Percentiles rank a stretch among this genome's conserved stretches.
phyloP scores from a whole-genome alignment of 2,329 filamentous ascomycete genomes.

The Talaromyces sp. region DNA sequence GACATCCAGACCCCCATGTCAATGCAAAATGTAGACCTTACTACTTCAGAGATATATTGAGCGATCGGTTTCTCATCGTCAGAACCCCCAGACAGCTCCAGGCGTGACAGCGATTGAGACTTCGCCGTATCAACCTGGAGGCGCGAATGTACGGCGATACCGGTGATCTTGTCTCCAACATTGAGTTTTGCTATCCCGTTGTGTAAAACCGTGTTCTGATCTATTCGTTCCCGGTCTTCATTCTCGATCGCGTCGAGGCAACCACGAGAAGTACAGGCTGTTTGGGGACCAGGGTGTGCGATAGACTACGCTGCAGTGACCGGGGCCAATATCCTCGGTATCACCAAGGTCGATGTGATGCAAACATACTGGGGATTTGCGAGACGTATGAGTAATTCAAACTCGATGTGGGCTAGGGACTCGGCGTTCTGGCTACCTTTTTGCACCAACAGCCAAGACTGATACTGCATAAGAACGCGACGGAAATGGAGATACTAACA shows the following conservation, averaged over 20 bases:
- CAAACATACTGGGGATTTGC: neutral
- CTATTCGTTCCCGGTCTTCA: neutral
- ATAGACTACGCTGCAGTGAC: neutral
- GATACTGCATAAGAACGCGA: neutral
- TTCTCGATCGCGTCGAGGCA: neutral
- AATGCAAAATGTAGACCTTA: too few relatives aligned
- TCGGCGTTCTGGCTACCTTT: neutral
- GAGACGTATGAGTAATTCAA: neutral
- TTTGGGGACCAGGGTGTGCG: neutral
- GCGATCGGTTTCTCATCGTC: neutral
- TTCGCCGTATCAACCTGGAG: neutral
- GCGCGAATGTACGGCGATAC: neutral
- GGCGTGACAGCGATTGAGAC: neutral
- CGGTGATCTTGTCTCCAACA: neutral
- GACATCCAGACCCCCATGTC: neutral
- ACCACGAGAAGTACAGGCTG: neutral
- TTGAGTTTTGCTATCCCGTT: neutral
- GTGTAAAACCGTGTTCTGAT: neutral
- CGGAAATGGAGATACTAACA: neutral
- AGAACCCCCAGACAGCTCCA: neutral
- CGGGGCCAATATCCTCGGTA: neutral
- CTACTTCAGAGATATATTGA: too few relatives aligned
- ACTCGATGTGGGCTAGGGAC: neutral
- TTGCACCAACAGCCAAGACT: neutral
- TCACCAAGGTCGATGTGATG: neutral